Percentiles rank a stretch among this genome's conserved stretches.
These are phyloP conservation scores for Fusarium temperatum DNA, from an alignment of 2,329 filamentous ascomycete species.

Conservation along the genomic window DNA sequence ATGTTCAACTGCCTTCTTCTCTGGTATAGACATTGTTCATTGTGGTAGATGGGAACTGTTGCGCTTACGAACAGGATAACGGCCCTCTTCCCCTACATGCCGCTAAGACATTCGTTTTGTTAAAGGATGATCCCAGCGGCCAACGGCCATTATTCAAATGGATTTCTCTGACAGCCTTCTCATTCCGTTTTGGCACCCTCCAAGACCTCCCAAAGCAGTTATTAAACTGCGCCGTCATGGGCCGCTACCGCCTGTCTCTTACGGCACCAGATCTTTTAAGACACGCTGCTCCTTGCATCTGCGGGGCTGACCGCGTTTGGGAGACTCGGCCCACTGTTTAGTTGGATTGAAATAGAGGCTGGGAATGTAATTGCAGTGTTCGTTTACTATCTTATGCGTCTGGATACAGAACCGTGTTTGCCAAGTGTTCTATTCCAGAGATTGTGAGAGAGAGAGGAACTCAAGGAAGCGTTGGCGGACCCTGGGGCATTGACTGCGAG, in stretches of 20 bases:
- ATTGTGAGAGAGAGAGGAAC: not conserved
- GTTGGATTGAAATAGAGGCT: not conserved
- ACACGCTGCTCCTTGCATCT: not conserved
- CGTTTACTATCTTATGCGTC: not conserved
- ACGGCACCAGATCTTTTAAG: not conserved
- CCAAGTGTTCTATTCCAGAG: not conserved
- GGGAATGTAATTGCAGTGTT: rapidly evolving
- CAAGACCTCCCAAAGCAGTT: not conserved
- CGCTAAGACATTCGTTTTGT: rapidly evolving
- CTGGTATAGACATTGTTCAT: too few relatives aligned
- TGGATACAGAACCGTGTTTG: rapidly evolving
- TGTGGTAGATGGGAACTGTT: too few relatives aligned
- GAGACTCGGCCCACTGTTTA: rapidly evolving
- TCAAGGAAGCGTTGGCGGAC: not conserved
- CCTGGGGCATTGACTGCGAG: not conserved
- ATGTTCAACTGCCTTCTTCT: too few relatives aligned
- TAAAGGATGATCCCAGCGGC: not conserved
- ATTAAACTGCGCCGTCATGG: not conserved
- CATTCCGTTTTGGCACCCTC: rapidly evolving
- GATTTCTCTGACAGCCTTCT: rapidly evolving
- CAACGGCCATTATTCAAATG: not conserved
- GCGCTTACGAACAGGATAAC: too few relatives aligned
- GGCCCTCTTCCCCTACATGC: too few relatives aligned
- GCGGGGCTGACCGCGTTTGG: not conserved
- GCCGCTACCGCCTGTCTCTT: not conserved